Conservation (phyloP, 192 early-diverging fungal genomes). For the Backusella luteola region DNA sequence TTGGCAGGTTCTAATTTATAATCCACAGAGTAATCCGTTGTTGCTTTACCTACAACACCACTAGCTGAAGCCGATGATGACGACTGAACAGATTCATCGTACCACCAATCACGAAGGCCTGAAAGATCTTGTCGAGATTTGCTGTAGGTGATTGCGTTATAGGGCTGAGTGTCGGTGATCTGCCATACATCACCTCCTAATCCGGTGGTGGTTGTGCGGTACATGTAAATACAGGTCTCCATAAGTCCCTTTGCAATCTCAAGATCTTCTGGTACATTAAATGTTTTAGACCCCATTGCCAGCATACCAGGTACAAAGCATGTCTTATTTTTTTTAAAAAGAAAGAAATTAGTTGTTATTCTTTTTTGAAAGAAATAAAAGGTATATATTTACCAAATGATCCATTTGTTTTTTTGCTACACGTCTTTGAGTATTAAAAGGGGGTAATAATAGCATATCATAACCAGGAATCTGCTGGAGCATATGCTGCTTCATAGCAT, state of each 20-base stretch:
- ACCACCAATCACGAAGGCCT: conserved; percentile 13
- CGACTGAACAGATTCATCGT: neutral
- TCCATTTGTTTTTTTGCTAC: conserved; percentile 20
- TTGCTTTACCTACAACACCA: neutral
- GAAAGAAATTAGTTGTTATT: neutral
- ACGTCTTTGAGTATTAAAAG: conserved; percentile 17
- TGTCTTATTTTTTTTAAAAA: conserved; percentile 24
- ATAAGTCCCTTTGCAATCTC: conserved; percentile 43
- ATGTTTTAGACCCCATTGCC: conserved; percentile 49
- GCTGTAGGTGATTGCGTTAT: conserved; percentile 17
- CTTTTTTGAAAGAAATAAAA: neutral
- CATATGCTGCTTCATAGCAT: conserved; percentile 30
- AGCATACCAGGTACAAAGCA: conserved; percentile 59
- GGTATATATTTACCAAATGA: conserved; percentile 27
- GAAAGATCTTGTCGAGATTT: conserved; percentile 3
- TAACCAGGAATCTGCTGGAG: conserved; percentile 19
- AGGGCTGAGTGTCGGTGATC: conserved; percentile 13
- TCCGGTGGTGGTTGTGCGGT: conserved; percentile 43
- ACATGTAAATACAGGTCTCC: conserved; percentile 46
- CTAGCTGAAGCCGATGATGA: neutral
- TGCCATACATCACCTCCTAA: conserved; percentile 44
- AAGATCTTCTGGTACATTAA: conserved; percentile 46
- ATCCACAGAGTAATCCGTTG: conserved; percentile 8
- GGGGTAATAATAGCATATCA: conserved; percentile 17
- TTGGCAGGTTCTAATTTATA: neutral